These are phyloP conservation scores for Ceratobasidium papillatum DNA, from an alignment of 1,284 basidiomycete species.

Conservation along the genomic window DNA sequence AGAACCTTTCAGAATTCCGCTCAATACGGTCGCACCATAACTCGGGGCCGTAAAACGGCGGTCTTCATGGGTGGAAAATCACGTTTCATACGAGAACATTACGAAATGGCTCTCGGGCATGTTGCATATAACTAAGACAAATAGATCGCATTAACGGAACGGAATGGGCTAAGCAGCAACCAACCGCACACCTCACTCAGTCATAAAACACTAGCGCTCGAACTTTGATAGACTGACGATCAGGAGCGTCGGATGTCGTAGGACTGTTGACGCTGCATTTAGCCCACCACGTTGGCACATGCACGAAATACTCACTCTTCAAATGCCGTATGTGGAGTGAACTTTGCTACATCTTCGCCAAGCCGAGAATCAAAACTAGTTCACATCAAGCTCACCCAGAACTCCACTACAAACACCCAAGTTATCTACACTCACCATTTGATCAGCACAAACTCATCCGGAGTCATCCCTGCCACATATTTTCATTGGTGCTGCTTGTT, in stretches of 20 bases:
- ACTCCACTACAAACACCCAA: not conserved
- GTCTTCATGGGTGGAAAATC: no score
- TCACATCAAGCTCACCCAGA: not conserved
- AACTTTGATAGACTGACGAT: conserved; percentile 67
- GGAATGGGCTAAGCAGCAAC: no score
- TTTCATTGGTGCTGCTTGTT: conserved; percentile 69
- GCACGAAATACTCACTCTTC: conserved; percentile 51
- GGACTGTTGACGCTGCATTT: conserved; percentile 56
- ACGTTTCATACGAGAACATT: no score
- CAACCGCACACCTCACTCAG: not conserved
- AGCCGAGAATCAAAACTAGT: conserved; percentile 1
- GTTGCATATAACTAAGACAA: no score
- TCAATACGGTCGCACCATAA: not conserved
- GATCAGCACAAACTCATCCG: conserved; percentile 69
- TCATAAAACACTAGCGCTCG: conserved; percentile 66
- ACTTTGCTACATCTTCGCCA: conserved; percentile 61
- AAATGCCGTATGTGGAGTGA: conserved; percentile 69
- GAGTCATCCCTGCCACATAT: conserved; percentile 67
- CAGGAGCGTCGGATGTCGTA: conserved; percentile 59
- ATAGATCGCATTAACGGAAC: no score
- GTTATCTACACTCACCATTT: conserved; percentile 63
- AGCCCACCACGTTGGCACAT: not conserved
- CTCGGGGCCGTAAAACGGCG: no score
- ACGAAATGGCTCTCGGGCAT: no score
- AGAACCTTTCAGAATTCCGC: not conserved